Percentiles rank a stretch among this genome's conserved stretches.
Conservation (phyloP, 176 grass and related monocot genomes). For the Bothriochloa decipiens region DNA sequence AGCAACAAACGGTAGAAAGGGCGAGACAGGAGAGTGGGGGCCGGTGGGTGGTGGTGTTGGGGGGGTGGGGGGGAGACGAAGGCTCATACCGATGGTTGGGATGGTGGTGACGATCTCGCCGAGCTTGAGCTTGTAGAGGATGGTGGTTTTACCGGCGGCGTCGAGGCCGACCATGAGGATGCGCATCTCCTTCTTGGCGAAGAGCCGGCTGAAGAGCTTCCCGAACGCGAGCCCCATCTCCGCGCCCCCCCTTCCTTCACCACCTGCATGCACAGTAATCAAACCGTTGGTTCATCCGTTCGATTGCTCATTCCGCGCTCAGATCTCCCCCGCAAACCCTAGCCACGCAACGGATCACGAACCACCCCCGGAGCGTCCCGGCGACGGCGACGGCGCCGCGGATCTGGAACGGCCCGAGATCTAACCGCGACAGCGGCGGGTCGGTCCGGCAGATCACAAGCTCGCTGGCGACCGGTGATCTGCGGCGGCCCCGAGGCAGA, state of each 20-base stretch:
- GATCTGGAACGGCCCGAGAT: not conserved
- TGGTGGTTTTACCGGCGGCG: conserved; percentile 78
- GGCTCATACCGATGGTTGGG: conserved; percentile 60
- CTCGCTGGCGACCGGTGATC: not conserved
- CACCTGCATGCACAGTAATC: not conserved
- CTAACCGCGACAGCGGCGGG: fast-evolving
- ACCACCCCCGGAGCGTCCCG: no score
- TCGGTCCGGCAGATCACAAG: not conserved
- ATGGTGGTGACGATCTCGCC: conserved; percentile 86
- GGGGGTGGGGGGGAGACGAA: no score
- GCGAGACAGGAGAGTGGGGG: no score
- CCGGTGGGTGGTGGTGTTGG: no score
- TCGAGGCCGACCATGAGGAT: conserved; percentile 80
- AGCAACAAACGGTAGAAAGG: no score
- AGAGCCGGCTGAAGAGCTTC: conserved; percentile 75
- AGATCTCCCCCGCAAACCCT: not conserved
- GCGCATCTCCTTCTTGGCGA: conserved; percentile 81
- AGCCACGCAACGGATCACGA: not conserved
- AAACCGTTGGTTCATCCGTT: not conserved
- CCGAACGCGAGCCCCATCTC: conserved; percentile 75
- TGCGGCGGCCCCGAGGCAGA: no score
- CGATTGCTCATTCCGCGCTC: not conserved
- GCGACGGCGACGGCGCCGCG: not conserved
- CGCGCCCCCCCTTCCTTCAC: not conserved
- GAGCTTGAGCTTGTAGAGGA: conserved; percentile 84